A percentile compares a stretch with the other conserved stretches of the same genome.
phyloP scores from a whole-genome alignment of 2,329 filamentous ascomycete species.

The Pyricularia pennisetigena region DNA sequence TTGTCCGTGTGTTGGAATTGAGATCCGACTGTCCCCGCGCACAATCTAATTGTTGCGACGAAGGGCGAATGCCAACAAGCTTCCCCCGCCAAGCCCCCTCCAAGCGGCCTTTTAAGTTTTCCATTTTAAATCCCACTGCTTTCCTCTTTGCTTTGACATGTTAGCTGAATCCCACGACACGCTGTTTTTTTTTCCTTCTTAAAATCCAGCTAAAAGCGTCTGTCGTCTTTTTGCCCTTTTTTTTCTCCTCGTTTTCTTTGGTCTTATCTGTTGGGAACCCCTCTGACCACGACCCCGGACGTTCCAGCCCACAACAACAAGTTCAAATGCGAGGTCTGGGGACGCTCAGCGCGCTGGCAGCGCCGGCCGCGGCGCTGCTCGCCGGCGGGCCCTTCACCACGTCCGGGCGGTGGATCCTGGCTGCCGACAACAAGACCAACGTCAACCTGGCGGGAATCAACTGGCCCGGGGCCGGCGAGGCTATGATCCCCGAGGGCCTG shows the following conservation, averaged over 20 bases:
- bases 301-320: neutral
- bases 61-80: neutral
- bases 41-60: neutral
- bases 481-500: slow-evolving; percentile 46
- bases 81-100: neutral
- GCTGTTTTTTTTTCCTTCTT: too few species aligned
- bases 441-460: slow-evolving; percentile 38
- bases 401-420: slow-evolving; percentile 17
- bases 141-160: neutral
- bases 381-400: slow-evolving; percentile 11
- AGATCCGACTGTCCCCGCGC: neutral
- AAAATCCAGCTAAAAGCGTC: neutral
- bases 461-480: slow-evolving; percentile 42
- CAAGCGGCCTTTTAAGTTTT: neutral
- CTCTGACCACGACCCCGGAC: neutral
- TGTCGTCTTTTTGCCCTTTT: neutral
- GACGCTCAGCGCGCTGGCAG: neutral
- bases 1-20: neutral
- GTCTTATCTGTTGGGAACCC: neutral
- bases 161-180: neutral
- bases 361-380: slow-evolving; percentile 5
- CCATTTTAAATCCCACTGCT: neutral
- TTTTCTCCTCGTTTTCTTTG: neutral
- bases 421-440: slow-evolving; percentile 18
- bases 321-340: neutral